Conservation (phyloP, 305 asterid species). For the Ilex paraguariensis region DNA sequence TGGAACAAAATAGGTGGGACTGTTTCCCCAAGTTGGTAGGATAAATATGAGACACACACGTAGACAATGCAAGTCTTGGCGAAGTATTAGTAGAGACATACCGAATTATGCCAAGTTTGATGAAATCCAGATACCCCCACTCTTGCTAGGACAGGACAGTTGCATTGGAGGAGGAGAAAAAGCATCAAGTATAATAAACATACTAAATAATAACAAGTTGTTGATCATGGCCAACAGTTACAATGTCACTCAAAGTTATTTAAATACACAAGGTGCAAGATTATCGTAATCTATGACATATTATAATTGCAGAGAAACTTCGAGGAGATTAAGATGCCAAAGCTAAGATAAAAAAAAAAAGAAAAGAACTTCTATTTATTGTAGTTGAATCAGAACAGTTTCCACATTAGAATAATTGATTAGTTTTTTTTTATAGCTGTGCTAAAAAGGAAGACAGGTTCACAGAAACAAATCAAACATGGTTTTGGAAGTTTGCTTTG, state of each 20-base stretch:
- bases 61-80: too few species aligned
- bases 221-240: conserved; percentile 16
- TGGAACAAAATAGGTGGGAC: too few species aligned
- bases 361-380: conserved; percentile 19
- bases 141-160: conserved; percentile 15
- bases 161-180: conserved; percentile 5
- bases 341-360: conserved; percentile 17
- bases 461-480: conserved; percentile 3
- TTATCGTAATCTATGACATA: not conserved
- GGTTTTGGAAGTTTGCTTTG: not conserved
- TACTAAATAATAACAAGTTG: conserved; percentile 10
- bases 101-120: conserved; percentile 4
- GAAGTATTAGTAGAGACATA: not conserved
- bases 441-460: conserved; percentile 2
- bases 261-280: not conserved
- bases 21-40: too few species aligned
- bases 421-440: not conserved
- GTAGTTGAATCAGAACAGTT: conserved; percentile 29
- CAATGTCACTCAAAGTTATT: conserved; percentile 8
- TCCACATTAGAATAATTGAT: conserved; percentile 9
- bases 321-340: conserved; percentile 40
- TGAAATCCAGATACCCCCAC: conserved; percentile 19
- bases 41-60: too few species aligned
- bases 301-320: conserved; percentile 3
- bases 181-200: not conserved